Evolutionary conservation across 306 rosid species (phyloP), one percentile per base, ranked within the genome.

Genomic region (Hippophae tibetana): DNA sequence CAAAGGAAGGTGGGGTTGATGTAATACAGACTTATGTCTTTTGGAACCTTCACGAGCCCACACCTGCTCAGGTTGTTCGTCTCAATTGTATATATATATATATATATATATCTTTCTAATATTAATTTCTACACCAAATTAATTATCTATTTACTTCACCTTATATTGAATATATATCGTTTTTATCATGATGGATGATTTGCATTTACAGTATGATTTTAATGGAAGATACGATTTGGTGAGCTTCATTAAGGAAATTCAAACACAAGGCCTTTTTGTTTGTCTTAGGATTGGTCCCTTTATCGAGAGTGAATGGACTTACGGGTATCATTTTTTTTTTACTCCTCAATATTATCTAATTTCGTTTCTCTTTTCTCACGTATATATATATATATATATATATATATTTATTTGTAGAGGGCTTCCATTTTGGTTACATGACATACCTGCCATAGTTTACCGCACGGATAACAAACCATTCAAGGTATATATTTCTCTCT

Each of bases 31-130:
- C 95, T 51, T 84, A 86, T 26, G 95, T 86, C 40, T 89, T 89
- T 77, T 89, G 97, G 97, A 89, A 89, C 72, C 84, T 84, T 73
- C 94, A 89, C 42, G 97, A 89, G 69, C 89, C 88, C 64, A 74
- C 56, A 60, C 79, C 63, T 61, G 94, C 82, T 40, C 78, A 73
- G 83, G 97, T 81, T 23, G 40, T 56, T 46, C 10, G 5, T 6
- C n/a, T 5, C 5, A 6, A 23, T 5, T 48, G 23, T 7, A 11
- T n/a, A 48, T 4, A 10, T 10, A 48, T 13, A 48, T 18, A 48
- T 4, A 11, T 12, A 48, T 13, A 48, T 18, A 48, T 4, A 11
- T 12, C 18, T 1, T 14, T 43, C 44, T 45, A 52, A 42, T 12
- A 27, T 65, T 49, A 23, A 49, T 47, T 64, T 79, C 12, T 31